Evolutionary conservation across 306 rosid species (phyloP).

Genomic region (Quercus alba): DNA sequence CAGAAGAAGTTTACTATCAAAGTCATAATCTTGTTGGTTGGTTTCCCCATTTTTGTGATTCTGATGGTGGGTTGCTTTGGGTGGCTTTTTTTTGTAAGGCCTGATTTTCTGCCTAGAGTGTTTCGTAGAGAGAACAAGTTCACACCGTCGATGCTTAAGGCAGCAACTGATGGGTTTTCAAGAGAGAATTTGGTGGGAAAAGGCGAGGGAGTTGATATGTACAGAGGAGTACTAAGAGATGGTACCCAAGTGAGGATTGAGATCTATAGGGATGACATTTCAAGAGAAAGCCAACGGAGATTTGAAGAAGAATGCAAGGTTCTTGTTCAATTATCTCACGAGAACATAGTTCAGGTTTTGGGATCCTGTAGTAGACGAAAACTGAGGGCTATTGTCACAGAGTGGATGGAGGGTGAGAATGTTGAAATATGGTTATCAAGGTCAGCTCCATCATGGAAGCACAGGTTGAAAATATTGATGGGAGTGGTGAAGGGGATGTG

Average conservation of each 20-base stretch:
- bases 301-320: constrained; percentile 52
- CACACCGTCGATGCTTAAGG: constrained; percentile 50
- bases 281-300: constrained; percentile 25
- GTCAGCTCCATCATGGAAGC: constrained; percentile 50
- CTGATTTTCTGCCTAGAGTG: constrained; percentile 55
- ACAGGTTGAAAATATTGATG: constrained; percentile 52
- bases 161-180: constrained; percentile 54
- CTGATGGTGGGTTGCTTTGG: constrained; percentile 41
- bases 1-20: constrained; percentile 37
- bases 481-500: constrained; percentile 53
- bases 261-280: constrained; percentile 42
- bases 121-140: constrained; percentile 34
- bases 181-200: constrained; percentile 42
- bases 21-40: constrained; percentile 40
- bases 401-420: constrained; percentile 44
- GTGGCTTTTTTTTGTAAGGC: constrained; percentile 61
- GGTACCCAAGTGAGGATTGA: constrained; percentile 59
- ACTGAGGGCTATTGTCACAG: constrained; percentile 50
- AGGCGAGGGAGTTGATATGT: constrained; percentile 55
- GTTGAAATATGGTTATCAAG: constrained; percentile 48
- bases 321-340: constrained; percentile 44
- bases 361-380: constrained; percentile 62
- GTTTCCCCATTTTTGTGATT: constrained; percentile 55
- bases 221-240: constrained; percentile 54
- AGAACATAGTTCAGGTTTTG: constrained; percentile 45